These are phyloP conservation scores for Linnemannia zychae DNA, from an alignment of 192 early-diverging fungal species.

Conservation along the genomic window DNA sequence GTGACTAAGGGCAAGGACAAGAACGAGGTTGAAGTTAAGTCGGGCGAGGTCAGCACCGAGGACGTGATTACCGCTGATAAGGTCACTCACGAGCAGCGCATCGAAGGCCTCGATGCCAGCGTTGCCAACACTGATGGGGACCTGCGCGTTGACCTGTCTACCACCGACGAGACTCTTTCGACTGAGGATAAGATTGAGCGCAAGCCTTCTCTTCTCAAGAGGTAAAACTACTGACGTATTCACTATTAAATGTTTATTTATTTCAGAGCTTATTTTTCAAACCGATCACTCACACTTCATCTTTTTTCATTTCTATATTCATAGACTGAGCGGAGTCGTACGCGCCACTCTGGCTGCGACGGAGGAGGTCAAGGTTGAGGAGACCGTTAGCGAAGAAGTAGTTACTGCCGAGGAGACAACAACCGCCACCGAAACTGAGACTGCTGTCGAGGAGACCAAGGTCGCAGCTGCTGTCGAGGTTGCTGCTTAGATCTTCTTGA, in stretches of 20 bases:
- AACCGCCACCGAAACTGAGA: neutral
- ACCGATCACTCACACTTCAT: neutral
- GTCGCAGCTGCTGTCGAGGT: constrained; percentile 1
- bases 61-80: constrained; percentile 50
- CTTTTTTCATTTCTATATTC: neutral
- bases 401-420: constrained; percentile 3
- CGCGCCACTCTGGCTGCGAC: constrained; percentile 22
- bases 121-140: constrained; percentile 38
- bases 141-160: constrained; percentile 39
- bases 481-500: constrained; percentile 20
- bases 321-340: constrained; percentile 37
- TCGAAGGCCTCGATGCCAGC: constrained; percentile 51
- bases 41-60: constrained; percentile 37
- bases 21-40: constrained; percentile 58
- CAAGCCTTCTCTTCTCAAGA: constrained; percentile 52
- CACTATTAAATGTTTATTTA: neutral
- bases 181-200: constrained; percentile 44
- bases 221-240: neutral
- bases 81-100: constrained; percentile 31
- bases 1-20: constrained; percentile 53
- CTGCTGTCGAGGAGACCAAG: constrained; percentile 3
- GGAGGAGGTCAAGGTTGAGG: constrained; percentile 15
- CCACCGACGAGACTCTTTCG: constrained; percentile 44
- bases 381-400: constrained; percentile 15
- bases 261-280: neutral